Evolutionary conservation across 78 protist species (phyloP), one percentile per base, ranked within the genome.

Genomic region (Polysphondylium violaceum): DNA sequence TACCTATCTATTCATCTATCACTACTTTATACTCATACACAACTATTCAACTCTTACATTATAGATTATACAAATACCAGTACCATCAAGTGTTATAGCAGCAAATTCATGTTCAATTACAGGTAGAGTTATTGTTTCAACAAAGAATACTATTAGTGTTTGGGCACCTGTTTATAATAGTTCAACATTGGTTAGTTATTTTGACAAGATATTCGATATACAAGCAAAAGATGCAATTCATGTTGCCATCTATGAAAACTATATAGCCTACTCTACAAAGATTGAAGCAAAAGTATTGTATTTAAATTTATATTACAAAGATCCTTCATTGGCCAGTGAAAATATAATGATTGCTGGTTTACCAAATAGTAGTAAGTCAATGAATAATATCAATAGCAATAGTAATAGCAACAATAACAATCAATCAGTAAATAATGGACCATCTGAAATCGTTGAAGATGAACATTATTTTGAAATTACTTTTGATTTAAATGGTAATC

Each of bases 371-470:
- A 36, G 21, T 9, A 35, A 31, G 7, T 27, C 74, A 67, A 41
- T 43, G 33, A 64, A 65, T 36, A 21, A 12, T 3, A 21, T n/a
- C 38, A 33, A 3, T 40, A 65, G 1, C n/a, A 17, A 38, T 67
- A 38, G 17, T 61, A 61, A 61, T 61, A 61, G 4, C 12, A 61
- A 61, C 33, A 61, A 61, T 29, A 61, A 61, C 33, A 61, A 61
- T 61, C 27, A 29, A 68, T 12, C 58, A 41, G 75, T 68, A 17
- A 43, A 68, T n/a, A 83, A 68, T 83, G 90, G 90, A 69, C 90
- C 90, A 43, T 83, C 90, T 6, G 79, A 83, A n/a, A 83, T 83
- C 69, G 47, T 83, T 5, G 90, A 83, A 35, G 90, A 83, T 83
- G 90, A 83, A 69, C 76, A 83, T 56, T 83, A 83, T 31, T 83